Percentiles rank a stretch among this genome's conserved stretches.
Conservation (phyloP, 2,329 filamentous ascomycete genomes). For the Botryotinia convoluta region DNA sequence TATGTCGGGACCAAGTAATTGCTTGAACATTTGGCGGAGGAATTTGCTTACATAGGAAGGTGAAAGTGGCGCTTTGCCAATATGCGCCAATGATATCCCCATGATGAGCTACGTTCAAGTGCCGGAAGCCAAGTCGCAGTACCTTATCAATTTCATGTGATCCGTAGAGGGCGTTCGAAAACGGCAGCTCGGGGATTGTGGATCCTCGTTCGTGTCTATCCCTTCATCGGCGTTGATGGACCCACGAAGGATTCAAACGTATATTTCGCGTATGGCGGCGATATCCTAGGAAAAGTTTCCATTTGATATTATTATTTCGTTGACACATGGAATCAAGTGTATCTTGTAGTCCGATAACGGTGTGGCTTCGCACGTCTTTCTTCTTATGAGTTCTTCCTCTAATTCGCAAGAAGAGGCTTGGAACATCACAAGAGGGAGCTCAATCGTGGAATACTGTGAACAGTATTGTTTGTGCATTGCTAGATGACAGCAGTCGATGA, state of each 20-base stretch:
- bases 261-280: neutral
- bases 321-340: neutral
- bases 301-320: neutral
- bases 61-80: constrained; percentile 6
- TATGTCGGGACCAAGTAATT: neutral
- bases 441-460: neutral
- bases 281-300: neutral
- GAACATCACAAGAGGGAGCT: neutral
- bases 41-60: constrained; percentile 10
- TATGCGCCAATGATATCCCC: constrained; percentile 6
- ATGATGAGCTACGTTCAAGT: neutral
- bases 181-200: neutral
- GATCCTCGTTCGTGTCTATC: neutral
- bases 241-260: neutral
- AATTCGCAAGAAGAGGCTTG: neutral
- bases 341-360: neutral
- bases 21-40: neutral
- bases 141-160: neutral
- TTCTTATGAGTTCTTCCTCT: neutral
- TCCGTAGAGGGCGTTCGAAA: neutral
- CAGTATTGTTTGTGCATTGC: too few relatives aligned
- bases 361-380: neutral
- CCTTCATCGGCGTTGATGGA: neutral
- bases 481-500: neutral
- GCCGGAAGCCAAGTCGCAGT: neutral